Base-by-base conservation (phyloP, 2,329 filamentous ascomycete species). In the Ilyonectria sp. region DNA sequence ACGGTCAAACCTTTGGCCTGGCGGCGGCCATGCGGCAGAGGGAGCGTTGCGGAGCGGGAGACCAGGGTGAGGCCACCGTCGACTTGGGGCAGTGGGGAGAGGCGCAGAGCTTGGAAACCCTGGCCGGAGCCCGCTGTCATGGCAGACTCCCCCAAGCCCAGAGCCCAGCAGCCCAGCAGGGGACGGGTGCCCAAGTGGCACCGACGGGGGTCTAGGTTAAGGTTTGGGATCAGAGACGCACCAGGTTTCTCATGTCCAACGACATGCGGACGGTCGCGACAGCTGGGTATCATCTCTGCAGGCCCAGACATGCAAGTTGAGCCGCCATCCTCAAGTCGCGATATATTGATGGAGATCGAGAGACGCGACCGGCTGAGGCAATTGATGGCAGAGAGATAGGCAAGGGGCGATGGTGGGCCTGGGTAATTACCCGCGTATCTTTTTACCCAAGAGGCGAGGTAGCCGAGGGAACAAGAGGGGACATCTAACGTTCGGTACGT, bases 31-130 rank as follows among this genome's bases (percentile, higher is more conserved):
- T 68, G 74, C 65, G 66, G 62, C 71, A 26, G 26, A 26, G 26
- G 49, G 69, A 49, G 55, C 4, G 40, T 43, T 50, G 47, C 60
- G 65, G 67, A 71, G 68, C 75, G 74, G 76, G 71, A 76, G 74
- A 77, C 76, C 66, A 70, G 76, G 76, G 71, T 74, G 49, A 65
- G 64, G 54, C 66, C 67, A 70, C 73, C 67, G 70, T 69, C 69
- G 65, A 70, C 65, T 75, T 60, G 72, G 75, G 60, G 69, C 59
- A 65, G 75, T 77, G 76, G 73, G 72, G 74, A 73, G 61, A 21
- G 63, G 40, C 50, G 47, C 55, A 63, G 65, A 72, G 64, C 57
- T 69, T 71, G 68, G 64, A 72, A 66, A 68, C 66, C 75, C 75
- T 73, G 76, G 72, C 68, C 68, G 68, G 71, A 75, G 71, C 69